Base-by-base conservation (phyloP, 2,329 filamentous ascomycete species). In the Chaetomium globosum region DNA sequence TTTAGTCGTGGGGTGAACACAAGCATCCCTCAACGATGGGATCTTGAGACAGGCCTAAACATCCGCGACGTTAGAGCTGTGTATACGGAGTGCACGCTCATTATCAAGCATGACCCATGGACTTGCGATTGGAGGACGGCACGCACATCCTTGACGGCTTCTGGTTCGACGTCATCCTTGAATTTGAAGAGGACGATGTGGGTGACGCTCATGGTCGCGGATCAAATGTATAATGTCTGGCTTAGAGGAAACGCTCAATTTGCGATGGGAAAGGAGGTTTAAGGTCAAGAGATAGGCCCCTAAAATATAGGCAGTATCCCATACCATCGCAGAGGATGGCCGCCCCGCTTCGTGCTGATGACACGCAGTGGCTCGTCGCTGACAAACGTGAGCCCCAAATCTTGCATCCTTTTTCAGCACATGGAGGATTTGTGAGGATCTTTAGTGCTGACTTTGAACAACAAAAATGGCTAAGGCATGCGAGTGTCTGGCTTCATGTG, bases 1-100 rank as follows among this genome's bases (percentile, higher is more conserved):
- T 8, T 85, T 76, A 0, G 83, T 82, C 1, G 77, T 79, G 9
- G 87, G 87, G 68, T 89, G 86, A 4, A 89, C 54, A 72, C 89
- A 91, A 8, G 80, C 81, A 3, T 84, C 76, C 68, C 80, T 80
- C 0, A 91, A 77, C 1, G 76, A 79, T 2, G 88, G 65, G 67
- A 79, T 72, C 4, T 19, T 39, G 2, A 69, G 68, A 64, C 74
- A 77, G 13, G 71, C 72, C 75, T 77, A 36, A 31, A 26, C 13
- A 31, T 30, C 9, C 16, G 19, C 26, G 26, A 9, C 26, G 43
- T 59, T 19, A 49, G 56, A n/a, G 21, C 19, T 48, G n/a, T 23
- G 23, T 9, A 23, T 43, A 43, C 13, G 13, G 19, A 39, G 36
- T 43, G 16, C 16, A 19, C 12, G 19, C 7, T 19, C 46, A 48